Base-by-base conservation (phyloP, 345 rosid species). In the Euphorbia peplus region DNA sequence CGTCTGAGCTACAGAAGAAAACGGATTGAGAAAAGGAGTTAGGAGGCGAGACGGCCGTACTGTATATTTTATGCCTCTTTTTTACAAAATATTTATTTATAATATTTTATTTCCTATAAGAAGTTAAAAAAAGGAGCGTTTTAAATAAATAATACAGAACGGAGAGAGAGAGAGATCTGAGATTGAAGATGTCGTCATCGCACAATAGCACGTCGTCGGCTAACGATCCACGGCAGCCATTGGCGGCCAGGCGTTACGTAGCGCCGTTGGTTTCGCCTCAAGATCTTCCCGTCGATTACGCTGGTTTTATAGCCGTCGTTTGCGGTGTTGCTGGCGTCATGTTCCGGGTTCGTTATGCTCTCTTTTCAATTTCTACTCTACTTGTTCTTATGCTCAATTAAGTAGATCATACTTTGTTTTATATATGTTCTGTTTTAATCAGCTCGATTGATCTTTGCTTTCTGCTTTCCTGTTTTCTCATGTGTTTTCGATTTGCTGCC, bases 221-320 rank as follows among this genome's bases (percentile, higher is more conserved):
- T 56, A 92, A 84, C 80, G 98, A 89, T 84, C 99, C 97, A 37
- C 89, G 97, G 42, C 93, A 81, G 76, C 96, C 96, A 12, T 84
- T 76, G 30, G 78, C 96, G 66, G 96, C 88, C 61, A 91, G 82
- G 70, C 93, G 90, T 13, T 95, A 78, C 75, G 81, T 75, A 56
- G 59, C 86, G 1, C 76, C 72, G 21, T 63, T 76, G 57, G 85
- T 86, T 26, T 71, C 85, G 9, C 83, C 91, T 57, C 88, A 95
- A 70, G 99, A 91, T 74, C 83, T 91, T n/a, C 99, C 99, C 44
- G 83, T 95, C 47, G 99, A 95, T 74, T 91, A 95, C 81, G 84
- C 96, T 4, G 99, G 96, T 71, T 91, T 95, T 82, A 85, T 91
- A 67, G 99, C 97, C 60, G 95, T 95, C 25, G 73, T 91, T 71